Percentiles rank a stretch among this genome's conserved stretches.
Evolutionary conservation across 441 rosid genomes (phyloP).

Genomic region (Syzygium syzygioides): DNA sequence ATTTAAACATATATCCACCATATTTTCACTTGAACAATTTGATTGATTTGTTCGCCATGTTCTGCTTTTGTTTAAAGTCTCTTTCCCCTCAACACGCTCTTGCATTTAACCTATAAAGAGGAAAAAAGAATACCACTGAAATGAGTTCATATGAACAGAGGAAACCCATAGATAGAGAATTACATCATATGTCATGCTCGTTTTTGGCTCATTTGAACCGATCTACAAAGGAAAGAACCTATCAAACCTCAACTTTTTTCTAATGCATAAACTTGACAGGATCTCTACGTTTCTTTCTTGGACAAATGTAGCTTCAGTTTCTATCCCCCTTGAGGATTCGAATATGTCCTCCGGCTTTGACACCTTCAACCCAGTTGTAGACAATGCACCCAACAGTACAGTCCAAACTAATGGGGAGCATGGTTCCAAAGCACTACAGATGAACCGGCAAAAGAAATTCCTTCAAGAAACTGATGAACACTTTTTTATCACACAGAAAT

Average conservation of each 20-base stretch:
- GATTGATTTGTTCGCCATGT: neutral
- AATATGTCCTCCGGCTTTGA: neutral
- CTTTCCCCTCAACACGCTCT: neutral
- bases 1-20: neutral
- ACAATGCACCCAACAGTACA: neutral
- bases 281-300: neutral
- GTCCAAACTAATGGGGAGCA: neutral
- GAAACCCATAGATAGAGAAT: neutral
- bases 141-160: neutral
- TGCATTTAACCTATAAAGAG: neutral
- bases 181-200: neutral
- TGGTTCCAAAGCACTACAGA: neutral
- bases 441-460: neutral
- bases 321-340: neutral
- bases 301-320: neutral
- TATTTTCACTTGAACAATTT: neutral
- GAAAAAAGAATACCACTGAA: neutral
- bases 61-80: neutral
- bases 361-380: neutral
- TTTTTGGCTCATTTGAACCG: neutral
- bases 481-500: neutral
- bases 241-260: neutral
- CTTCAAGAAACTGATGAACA: neutral
- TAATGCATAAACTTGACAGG: neutral
- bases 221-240: neutral